Evolutionary conservation across 352 stramenopile genomes (phyloP).

Genomic region (Globisporangium camurandrum): DNA sequence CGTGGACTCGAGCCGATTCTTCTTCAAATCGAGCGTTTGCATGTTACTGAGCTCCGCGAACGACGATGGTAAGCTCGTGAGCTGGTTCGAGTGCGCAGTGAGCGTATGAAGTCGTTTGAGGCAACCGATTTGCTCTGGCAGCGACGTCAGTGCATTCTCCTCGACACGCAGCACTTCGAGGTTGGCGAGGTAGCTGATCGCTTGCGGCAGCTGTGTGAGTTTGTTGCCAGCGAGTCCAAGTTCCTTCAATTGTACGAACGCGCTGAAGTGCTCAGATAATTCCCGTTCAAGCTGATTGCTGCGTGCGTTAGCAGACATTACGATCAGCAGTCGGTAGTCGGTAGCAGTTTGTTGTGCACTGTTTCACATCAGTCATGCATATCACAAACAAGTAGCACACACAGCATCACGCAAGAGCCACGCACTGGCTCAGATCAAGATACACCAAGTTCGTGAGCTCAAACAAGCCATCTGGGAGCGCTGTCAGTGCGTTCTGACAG

Average conservation of each 20-base stretch:
- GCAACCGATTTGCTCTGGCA: slow-evolving; percentile 46
- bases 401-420: background rate
- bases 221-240: slow-evolving; percentile 56
- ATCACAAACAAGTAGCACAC: background rate
- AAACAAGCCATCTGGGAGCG: slow-evolving; percentile 60
- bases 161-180: slow-evolving; percentile 57
- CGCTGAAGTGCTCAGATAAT: slow-evolving; percentile 43
- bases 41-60: slow-evolving; percentile 41
- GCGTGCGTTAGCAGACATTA: background rate
- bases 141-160: slow-evolving; percentile 40
- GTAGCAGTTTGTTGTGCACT: too few relatives aligned
- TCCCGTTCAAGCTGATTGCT: slow-evolving; percentile 60
- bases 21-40: slow-evolving; percentile 70
- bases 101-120: slow-evolving; percentile 54
- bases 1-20: slow-evolving; percentile 55
- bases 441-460: slow-evolving; percentile 46
- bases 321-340: background rate
- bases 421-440: slow-evolving; percentile 73
- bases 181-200: slow-evolving; percentile 29
- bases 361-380: too few relatives aligned
- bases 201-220: slow-evolving; percentile 43
- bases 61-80: slow-evolving; percentile 34
- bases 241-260: slow-evolving; percentile 50
- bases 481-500: slow-evolving; percentile 53
- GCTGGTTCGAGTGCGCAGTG: slow-evolving; percentile 52